Conservation (phyloP, 352 stramenopile genomes). For the Pythium apleroticum region DNA sequence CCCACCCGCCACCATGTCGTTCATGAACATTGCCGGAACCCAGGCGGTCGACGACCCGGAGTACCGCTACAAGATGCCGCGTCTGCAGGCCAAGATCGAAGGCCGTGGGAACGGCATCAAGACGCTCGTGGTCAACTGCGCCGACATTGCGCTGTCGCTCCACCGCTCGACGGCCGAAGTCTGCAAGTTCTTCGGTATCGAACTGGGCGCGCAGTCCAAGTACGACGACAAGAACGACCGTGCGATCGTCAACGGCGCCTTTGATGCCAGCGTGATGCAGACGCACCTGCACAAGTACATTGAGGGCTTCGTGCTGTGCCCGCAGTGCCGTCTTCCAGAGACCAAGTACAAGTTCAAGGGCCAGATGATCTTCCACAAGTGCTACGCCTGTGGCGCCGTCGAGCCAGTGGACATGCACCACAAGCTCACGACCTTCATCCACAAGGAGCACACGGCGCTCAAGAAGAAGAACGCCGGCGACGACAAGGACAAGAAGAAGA, state of each 20-base stretch:
- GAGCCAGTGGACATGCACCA: constrained; percentile 98
- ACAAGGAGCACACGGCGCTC: constrained; percentile 93
- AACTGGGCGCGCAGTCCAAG: constrained; percentile 98
- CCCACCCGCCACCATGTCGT: constrained; percentile 56
- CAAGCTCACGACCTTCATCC: constrained; percentile 97
- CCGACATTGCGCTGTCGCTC: constrained; percentile 91
- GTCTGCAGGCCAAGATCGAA: constrained; percentile 96
- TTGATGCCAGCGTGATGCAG: constrained; percentile 93
- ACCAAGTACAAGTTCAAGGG: constrained; percentile 99
- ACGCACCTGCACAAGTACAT: constrained; percentile 98
- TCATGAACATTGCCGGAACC: constrained; percentile 91
- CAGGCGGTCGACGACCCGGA: constrained; percentile 90
- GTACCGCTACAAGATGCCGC: constrained; percentile 99
- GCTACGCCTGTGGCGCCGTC: constrained; percentile 96
- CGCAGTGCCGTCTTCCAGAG: constrained; percentile 96
- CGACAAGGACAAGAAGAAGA: constrained; percentile 81
- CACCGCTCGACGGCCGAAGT: constrained; percentile 95
- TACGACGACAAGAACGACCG: constrained; percentile 96
- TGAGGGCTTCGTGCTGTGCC: constrained; percentile 98
- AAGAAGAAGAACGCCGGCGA: constrained; percentile 86
- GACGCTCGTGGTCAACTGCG: constrained; percentile 98
- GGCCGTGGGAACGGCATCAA: constrained; percentile 99
- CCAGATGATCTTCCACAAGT: constrained; percentile 97
- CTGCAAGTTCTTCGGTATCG: constrained; percentile 99
- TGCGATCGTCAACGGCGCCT: constrained; percentile 96